Evolutionary conservation across 1,139 yeast species (phyloP).

Genomic region (Zygoascus sp.): DNA sequence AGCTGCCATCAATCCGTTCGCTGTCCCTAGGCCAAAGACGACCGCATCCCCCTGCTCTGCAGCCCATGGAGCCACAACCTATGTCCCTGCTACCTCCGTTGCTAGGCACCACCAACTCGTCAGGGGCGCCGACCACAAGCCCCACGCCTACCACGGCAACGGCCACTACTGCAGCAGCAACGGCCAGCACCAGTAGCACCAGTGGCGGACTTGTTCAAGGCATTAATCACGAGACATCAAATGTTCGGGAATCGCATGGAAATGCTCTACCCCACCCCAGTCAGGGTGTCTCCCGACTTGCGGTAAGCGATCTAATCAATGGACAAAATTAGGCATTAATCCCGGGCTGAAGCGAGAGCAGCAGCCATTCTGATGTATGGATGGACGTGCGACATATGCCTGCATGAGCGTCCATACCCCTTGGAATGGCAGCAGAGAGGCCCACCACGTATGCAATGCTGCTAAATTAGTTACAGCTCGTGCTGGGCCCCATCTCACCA

Average conservation of each 20-base stretch:
- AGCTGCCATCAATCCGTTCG: conserved; percentile 39
- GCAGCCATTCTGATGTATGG: no score
- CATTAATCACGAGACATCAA: conserved; percentile 7
- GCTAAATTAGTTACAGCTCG: no score
- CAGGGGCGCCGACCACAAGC: not conserved
- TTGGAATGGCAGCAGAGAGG: no score
- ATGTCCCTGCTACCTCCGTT: conserved; percentile 11
- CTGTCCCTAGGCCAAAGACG: conserved; percentile 33
- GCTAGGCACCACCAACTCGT: not conserved
- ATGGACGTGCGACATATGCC: no score
- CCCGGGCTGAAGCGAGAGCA: no score
- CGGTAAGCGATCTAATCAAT: conserved; percentile 21
- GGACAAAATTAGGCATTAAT: conserved; percentile 9
- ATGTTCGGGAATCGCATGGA: conserved; percentile 5
- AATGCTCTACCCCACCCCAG: conserved; percentile 11
- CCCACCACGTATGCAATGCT: no score
- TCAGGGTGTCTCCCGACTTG: conserved; percentile 16
- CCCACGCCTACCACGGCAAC: not conserved
- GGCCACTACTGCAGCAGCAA: no score
- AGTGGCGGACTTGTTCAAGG: conserved; percentile 1
- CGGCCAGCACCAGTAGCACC: conserved; percentile 10
- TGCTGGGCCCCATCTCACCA: no score
- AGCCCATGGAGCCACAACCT: conserved; percentile 29
- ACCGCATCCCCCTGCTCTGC: conserved; percentile 34
- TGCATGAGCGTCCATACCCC: no score